A percentile compares a stretch with the other conserved stretches of the same genome.
Conservation (phyloP, 495 filamentous ascomycete genomes). For the Letharia lupina region DNA sequence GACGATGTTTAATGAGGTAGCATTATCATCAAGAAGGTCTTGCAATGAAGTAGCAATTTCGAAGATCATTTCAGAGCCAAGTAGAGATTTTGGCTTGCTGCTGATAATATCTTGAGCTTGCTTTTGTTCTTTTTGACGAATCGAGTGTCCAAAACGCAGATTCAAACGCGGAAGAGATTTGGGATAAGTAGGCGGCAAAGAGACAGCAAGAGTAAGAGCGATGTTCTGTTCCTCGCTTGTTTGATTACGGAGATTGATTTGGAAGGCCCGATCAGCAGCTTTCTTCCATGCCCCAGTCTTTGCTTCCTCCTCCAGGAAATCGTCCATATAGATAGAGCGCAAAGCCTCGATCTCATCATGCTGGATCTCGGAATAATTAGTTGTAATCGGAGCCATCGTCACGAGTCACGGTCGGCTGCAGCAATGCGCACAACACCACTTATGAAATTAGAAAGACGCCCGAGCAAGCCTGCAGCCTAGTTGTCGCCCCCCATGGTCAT, state of each 20-base stretch:
- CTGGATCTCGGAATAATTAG: slow-evolving; percentile 78
- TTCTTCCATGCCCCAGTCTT: slow-evolving; percentile 84
- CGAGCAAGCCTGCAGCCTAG: slow-evolving; percentile 6
- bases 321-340: slow-evolving; percentile 84
- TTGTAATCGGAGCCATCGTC: slow-evolving; percentile 28
- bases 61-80: slow-evolving; percentile 83
- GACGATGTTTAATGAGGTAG: slow-evolving; percentile 59
- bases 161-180: slow-evolving; percentile 71
- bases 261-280: slow-evolving; percentile 69
- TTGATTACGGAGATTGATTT: slow-evolving; percentile 63
- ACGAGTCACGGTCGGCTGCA: neutral
- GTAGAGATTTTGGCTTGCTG: slow-evolving; percentile 59
- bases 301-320: slow-evolving; percentile 66
- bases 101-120: slow-evolving; percentile 63
- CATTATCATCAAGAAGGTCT: slow-evolving; percentile 82
- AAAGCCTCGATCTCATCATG: slow-evolving; percentile 81
- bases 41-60: slow-evolving; percentile 74
- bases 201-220: slow-evolving; percentile 54
- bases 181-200: slow-evolving; percentile 85
- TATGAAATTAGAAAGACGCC: neutral
- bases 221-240: slow-evolving; percentile 52
- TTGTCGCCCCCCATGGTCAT: neutral
- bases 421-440: neutral
- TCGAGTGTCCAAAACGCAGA: slow-evolving; percentile 51
- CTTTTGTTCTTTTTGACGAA: slow-evolving; percentile 56